A percentile compares a stretch with the other conserved stretches of the same genome.
Evolutionary conservation across 768 basidiomycete genomes (phyloP).

Genomic region (Leccinum disarticulatum): DNA sequence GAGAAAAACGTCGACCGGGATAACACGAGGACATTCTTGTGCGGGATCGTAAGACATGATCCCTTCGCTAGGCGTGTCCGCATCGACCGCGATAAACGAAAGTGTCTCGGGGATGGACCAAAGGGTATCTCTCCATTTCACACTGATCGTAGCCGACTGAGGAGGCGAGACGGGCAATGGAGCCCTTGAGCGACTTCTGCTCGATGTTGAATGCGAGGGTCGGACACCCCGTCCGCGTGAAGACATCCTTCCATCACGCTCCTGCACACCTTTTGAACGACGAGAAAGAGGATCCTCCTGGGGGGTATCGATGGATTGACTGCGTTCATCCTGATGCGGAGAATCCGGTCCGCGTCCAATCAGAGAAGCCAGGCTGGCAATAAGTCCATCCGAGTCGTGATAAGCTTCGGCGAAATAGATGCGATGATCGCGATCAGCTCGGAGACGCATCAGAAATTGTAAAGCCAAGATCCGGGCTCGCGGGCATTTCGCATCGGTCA

Average conservation of each 20-base stretch:
- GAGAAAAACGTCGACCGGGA: conserved; percentile 80
- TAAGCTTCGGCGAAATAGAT: conserved; percentile 63
- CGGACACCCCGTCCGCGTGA: conserved; percentile 52
- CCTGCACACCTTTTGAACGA: conserved; percentile 48
- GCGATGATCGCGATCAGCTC: conserved; percentile 88
- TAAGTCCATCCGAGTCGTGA: conserved; percentile 58
- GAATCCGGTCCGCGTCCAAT: conserved; percentile 51
- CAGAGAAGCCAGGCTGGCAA: conserved; percentile 57
- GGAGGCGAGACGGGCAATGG: conserved; percentile 34
- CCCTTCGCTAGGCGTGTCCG: conserved; percentile 65
- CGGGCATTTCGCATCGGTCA: conserved; percentile 46
- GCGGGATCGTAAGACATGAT: conserved; percentile 64
- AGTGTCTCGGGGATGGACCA: conserved; percentile 72
- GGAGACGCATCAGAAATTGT: conserved; percentile 84
- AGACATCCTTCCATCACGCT: conserved; percentile 49
- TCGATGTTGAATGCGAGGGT: conserved; percentile 46
- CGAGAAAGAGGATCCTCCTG: conserved; percentile 36
- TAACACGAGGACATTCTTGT: conserved; percentile 43
- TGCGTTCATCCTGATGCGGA: conserved; percentile 28
- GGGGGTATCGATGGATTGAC: conserved; percentile 19
- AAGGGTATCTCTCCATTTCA: conserved; percentile 46
- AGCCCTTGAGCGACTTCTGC: conserved; percentile 64
- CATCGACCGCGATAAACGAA: conserved; percentile 53
- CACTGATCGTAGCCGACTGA: conserved; percentile 21
- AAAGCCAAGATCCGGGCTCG: conserved; percentile 69